Evolutionary conservation across 305 asterid genomes (phyloP).

Genomic region (Plantago coronopus): DNA sequence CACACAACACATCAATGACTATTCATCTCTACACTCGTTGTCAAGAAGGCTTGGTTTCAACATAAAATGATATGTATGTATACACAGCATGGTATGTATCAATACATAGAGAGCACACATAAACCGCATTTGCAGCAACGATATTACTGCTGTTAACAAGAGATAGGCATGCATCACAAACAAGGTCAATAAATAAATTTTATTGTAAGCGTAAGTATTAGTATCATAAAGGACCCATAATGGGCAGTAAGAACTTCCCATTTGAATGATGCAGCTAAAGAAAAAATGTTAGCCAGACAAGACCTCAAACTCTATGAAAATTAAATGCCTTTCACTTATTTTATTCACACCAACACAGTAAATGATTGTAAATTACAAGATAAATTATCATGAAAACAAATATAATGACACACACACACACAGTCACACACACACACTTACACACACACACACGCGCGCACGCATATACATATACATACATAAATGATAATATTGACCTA

Average conservation of each 20-base stretch:
- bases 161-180: slow-evolving; percentile 2
- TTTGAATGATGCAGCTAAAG: not conserved
- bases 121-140: not conserved
- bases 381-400: not conserved
- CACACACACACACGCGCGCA: too few species aligned
- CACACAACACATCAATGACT: too few species aligned
- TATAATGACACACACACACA: not conserved
- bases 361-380: too few species aligned
- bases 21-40: too few species aligned
- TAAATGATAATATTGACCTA: too few species aligned
- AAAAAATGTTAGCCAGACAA: not conserved
- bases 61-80: too few species aligned
- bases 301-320: too few species aligned
- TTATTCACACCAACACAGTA: too few species aligned
- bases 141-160: not conserved
- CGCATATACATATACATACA: too few species aligned
- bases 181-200: not conserved
- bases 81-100: not conserved
- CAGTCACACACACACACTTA: too few species aligned
- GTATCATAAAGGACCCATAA: not conserved
- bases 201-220: not conserved
- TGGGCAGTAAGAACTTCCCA: not conserved
- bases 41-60: too few species aligned
- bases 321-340: too few species aligned
- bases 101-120: not conserved